Evolutionary conservation across 2,329 filamentous ascomycete genomes (phyloP), one percentile per base, ranked within the genome.

Genomic region (Paraphoma sp.): DNA sequence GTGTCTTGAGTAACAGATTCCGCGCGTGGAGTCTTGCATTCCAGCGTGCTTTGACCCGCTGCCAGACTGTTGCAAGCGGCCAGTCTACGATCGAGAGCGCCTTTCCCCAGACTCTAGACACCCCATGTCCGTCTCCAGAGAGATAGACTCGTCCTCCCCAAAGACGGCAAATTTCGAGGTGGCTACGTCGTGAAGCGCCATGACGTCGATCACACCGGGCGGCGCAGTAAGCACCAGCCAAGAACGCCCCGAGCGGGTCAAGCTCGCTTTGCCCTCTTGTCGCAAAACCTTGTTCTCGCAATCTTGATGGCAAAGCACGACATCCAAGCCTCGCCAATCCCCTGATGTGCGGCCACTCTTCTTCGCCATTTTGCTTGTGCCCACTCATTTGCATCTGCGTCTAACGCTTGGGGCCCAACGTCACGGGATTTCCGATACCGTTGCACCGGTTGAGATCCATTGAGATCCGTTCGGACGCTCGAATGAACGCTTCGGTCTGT

Each of bases 251-350:
- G 12, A 16, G 23, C 36, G 30, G 53, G 44, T 45, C 44, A 53
- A 53, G 51, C 51, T 47, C 47, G 10, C 45, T 41, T 50, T 17
- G 41, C 16, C 28, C 23, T 30, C 30, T 53, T 36, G 45, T 36
- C 33, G 23, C 18, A 30, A 56, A 47, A 42, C 33, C 50, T 55
- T 53, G 49, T 33, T 30, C 28, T 45, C 53, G 55, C 51, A 45
- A 58, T 56, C 38, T 14, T 40, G 48, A 49, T 33, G 31, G n/a
- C 23, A 7, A 31, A 55, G 54, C 50, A 48, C 62, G 59, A 53
- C 57, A 60, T 56, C 4, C 52, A 63, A 65, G 60, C 60, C 54
- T 64, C 54, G 57, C 62, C 59, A 64, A 59, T 51, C 10, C 45
- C 11, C 47, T 45, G 40, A 60, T 49, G 46, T 33, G 28, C 30